Base-by-base conservation (phyloP, 257 asterid genomes). In the Sherardia arvensis region DNA sequence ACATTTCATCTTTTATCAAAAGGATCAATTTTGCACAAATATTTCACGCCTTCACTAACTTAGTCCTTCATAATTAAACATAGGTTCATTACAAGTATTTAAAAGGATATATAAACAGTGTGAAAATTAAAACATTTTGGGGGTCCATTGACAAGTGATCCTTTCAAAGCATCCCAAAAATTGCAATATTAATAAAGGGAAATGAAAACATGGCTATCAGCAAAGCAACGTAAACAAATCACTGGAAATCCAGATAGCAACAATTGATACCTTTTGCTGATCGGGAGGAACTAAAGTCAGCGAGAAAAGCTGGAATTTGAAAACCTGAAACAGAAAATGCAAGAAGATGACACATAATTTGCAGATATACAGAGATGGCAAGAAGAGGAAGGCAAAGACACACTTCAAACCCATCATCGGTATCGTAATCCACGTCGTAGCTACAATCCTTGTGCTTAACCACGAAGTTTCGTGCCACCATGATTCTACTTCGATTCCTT, bases 391-490 rank as follows among this genome's bases (percentile, higher is more conserved):
- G 55, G 73, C 69, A 27, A 74, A 51, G 55, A 74, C 72, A 49
- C 69, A 91, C 96, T 79, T 91, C 88, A 71, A 88, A 79, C 83
- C 98, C 98, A 77, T 91, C 86, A 25, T 86, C 88, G 58, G 88
- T 82, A 72, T 91, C 95, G 81, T 84, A 91, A 57, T 91, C 94
- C 71, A 91, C 71, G 67, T 91, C 90, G 80, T 88, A 86, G 34
- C 81, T 64, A 62, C 87, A 76, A 66, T 68, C 81, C 54, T 85
- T 77, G 77, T 91, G 90, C 23, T 75, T 59, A 60, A 88, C 84
- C 27, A 76, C 36, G 68, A 91, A 81, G 83, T 70, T 88, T 36
- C 94, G 91, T 36, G 78, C 84, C 72, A 88, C 98, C 98, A 91
- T 91, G 18, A 54, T 12, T 36, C 23, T 12, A 17, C 32, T 15